Conservation (phyloP, 2,329 filamentous ascomycete genomes). For the Xylaria sp. region DNA sequence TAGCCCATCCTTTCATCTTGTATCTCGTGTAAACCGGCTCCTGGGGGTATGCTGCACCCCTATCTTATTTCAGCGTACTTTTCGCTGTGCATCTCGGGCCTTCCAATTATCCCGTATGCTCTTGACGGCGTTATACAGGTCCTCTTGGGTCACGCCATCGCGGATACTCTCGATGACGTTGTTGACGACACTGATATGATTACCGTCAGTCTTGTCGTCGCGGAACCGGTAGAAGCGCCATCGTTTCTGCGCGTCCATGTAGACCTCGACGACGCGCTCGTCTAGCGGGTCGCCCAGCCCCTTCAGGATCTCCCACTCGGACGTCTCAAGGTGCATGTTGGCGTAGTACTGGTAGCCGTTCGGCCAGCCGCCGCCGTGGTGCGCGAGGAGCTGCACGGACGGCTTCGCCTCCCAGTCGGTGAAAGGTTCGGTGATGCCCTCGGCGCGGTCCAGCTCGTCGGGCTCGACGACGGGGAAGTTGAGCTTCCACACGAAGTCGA, state of each 20-base stretch:
- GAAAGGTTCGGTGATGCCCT: slow-evolving; percentile 71
- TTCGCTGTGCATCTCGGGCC: slow-evolving; percentile 57
- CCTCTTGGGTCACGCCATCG: slow-evolving; percentile 84
- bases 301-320: slow-evolving; percentile 89
- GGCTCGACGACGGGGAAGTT: slow-evolving; percentile 79
- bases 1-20: neutral
- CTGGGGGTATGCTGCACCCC: no score
- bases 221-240: slow-evolving; percentile 93
- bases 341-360: slow-evolving; percentile 73
- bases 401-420: slow-evolving; percentile 85
- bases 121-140: slow-evolving; percentile 76
- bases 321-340: slow-evolving; percentile 74
- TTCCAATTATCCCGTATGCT: slow-evolving; percentile 87
- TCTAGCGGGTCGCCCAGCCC: slow-evolving; percentile 78
- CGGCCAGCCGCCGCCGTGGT: slow-evolving; percentile 66
- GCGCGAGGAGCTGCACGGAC: slow-evolving; percentile 76
- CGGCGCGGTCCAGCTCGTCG: slow-evolving; percentile 73
- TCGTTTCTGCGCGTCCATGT: slow-evolving; percentile 75
- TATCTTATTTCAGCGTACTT: slow-evolving; percentile 20
- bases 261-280: slow-evolving; percentile 90
- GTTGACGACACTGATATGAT: slow-evolving; percentile 84
- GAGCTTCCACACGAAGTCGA: slow-evolving; percentile 87
- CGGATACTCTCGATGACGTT: slow-evolving; percentile 92
- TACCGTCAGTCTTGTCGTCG: slow-evolving; percentile 92
- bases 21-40: neutral